Evolutionary conservation across 352 stramenopile genomes (phyloP).

Genomic region (Pythium rhizo-oryzae): DNA sequence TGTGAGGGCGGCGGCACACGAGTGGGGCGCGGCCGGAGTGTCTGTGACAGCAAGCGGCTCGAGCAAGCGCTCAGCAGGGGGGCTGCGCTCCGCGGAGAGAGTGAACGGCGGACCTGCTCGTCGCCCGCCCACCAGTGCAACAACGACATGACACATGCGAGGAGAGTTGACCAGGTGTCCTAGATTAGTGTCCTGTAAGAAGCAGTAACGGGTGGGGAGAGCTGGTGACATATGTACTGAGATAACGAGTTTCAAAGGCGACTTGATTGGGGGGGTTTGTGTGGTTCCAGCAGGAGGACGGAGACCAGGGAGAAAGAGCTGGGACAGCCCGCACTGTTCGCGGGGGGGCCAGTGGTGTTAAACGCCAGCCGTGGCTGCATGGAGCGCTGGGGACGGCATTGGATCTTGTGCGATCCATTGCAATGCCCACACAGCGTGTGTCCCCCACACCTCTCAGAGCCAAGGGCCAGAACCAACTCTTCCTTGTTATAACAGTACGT

Average conservation of each 20-base stretch:
- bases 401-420: too few relatives aligned
- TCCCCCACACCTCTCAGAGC: too few relatives aligned
- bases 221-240: background rate
- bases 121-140: conserved; percentile 23
- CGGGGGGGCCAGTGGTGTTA: too few relatives aligned
- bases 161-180: conserved; percentile 6
- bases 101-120: background rate
- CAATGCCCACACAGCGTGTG: too few relatives aligned
- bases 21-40: background rate
- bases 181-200: conserved; percentile 21
- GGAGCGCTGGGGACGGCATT: too few relatives aligned
- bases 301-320: background rate
- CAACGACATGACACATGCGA: conserved; percentile 18
- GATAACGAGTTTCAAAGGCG: background rate
- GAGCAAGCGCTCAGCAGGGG: background rate
- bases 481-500: background rate
- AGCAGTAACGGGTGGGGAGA: background rate
- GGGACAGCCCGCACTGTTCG: background rate
- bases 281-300: background rate
- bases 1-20: background rate
- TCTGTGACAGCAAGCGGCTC: background rate
- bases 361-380: too few relatives aligned
- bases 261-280: background rate
- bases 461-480: too few relatives aligned
- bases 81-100: background rate